phyloP scores from a whole-genome alignment of 768 basidiomycete species.

The Pilatotrama ljubarskyi region DNA sequence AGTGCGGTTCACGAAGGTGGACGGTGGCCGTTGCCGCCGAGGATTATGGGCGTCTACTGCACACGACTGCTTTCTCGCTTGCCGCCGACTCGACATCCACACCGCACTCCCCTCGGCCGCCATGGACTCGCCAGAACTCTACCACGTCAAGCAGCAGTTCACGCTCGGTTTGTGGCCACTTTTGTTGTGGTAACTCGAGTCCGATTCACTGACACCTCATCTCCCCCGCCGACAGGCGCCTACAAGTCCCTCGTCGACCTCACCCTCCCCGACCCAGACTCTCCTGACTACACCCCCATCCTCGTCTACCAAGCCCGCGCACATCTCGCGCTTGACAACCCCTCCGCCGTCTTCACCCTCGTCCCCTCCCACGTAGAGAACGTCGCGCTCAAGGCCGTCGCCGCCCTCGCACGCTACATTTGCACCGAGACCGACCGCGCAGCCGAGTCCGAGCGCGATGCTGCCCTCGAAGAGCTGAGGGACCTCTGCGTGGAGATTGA shows the following conservation, averaged over 20 bases:
- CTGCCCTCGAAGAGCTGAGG: slow-evolving; percentile 75
- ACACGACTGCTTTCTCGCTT: not conserved
- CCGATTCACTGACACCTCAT: not conserved
- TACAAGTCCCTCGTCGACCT: slow-evolving; percentile 61
- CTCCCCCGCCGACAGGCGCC: slow-evolving; percentile 47
- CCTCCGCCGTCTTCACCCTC: slow-evolving; percentile 55
- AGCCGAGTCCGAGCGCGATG: slow-evolving; percentile 47
- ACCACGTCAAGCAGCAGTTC: slow-evolving; percentile 75
- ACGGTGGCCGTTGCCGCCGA: no score
- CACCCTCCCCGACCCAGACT: slow-evolving; percentile 57
- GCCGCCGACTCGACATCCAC: not conserved
- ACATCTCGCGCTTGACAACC: slow-evolving; percentile 66
- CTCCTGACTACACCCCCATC: slow-evolving; percentile 62
- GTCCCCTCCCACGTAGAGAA: slow-evolving; percentile 61
- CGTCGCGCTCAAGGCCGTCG: slow-evolving; percentile 67
- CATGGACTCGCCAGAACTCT: slow-evolving; percentile 64
- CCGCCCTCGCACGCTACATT: slow-evolving; percentile 73
- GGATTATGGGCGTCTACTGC: not conserved
- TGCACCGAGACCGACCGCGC: slow-evolving; percentile 33
- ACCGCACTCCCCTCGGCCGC: not conserved
- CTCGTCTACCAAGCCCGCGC: slow-evolving; percentile 81
- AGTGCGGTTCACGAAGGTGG: no score
- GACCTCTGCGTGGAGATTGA: slow-evolving; percentile 88
- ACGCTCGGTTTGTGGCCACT: slow-evolving; percentile 51
- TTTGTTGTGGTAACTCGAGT: not conserved